phyloP scores from a whole-genome alignment of 345 rosid species.

The Pugionium dolabratum region DNA sequence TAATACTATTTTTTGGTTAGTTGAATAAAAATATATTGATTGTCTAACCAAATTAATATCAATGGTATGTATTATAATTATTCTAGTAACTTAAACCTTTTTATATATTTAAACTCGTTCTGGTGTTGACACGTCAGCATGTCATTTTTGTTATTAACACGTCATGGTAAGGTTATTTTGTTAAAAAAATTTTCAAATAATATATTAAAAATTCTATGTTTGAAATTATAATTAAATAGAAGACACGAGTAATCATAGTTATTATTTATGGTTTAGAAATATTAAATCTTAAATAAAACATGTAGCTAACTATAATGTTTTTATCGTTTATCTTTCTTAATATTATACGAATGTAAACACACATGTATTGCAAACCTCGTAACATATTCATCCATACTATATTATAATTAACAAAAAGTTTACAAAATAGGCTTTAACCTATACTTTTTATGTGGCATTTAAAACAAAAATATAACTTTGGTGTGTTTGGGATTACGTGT shows the following conservation, averaged over 20 bases:
- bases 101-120: too few relatives aligned
- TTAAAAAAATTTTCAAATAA: too few relatives aligned
- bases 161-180: too few relatives aligned
- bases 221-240: neutral
- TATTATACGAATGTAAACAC: neutral
- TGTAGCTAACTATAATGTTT: neutral
- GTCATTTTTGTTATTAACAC: too few relatives aligned
- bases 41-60: too few relatives aligned
- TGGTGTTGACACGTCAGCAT: too few relatives aligned
- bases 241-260: neutral
- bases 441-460: neutral
- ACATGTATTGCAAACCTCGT: slow-evolving; percentile 17
- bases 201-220: neutral
- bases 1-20: too few relatives aligned
- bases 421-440: neutral
- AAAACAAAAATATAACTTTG: slow-evolving; percentile 19
- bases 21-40: too few relatives aligned
- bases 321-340: neutral
- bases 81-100: too few relatives aligned
- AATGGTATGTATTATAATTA: too few relatives aligned
- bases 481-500: slow-evolving; percentile 33
- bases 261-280: neutral
- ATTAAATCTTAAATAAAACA: neutral
- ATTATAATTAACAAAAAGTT: slow-evolving; percentile 21
- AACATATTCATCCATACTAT: slow-evolving; percentile 29